Evolutionary conservation across 1,284 basidiomycete genomes (phyloP).

Genomic region (Lentinus polychrous): DNA sequence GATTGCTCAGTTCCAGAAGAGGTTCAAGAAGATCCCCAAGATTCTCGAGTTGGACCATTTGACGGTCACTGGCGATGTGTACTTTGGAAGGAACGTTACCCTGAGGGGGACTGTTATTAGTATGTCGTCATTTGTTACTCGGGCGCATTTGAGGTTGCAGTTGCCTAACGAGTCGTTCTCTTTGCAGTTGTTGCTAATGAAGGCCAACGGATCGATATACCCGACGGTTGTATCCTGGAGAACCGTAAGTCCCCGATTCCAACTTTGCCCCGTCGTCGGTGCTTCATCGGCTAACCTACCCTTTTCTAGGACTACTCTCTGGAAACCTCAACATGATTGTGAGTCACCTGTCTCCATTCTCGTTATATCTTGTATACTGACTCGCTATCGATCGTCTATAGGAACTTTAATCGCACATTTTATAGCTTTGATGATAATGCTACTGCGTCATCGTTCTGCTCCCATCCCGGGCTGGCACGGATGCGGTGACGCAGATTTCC

Average conservation of each 20-base stretch:
- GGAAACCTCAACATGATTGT: constrained; percentile 25
- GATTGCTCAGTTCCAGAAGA: constrained; percentile 95
- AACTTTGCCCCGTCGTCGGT: background rate
- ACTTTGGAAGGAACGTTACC: constrained; percentile 91
- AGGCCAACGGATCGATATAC: constrained; percentile 92
- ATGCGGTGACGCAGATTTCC: background rate
- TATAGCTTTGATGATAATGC: no score
- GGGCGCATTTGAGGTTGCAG: background rate
- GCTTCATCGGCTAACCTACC: no score
- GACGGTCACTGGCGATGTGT: constrained; percentile 94
- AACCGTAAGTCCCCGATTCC: constrained; percentile 52
- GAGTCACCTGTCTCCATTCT: no score
- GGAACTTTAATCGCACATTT: no score
- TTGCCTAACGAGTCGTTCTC: background rate
- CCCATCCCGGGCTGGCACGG: no score
- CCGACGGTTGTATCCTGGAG: constrained; percentile 91
- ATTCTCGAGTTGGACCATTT: constrained; percentile 94
- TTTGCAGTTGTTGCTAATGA: constrained; percentile 77
- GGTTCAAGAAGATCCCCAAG: constrained; percentile 95
- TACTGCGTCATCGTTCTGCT: no score
- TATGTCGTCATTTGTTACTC: constrained; percentile 15
- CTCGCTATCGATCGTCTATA: background rate
- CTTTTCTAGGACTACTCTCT: constrained; percentile 18
- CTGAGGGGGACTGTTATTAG: constrained; percentile 83
- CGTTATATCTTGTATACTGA: background rate